phyloP scores from a whole-genome alignment of 2,329 filamentous ascomycete genomes.

The Diaporthe caulivora region DNA sequence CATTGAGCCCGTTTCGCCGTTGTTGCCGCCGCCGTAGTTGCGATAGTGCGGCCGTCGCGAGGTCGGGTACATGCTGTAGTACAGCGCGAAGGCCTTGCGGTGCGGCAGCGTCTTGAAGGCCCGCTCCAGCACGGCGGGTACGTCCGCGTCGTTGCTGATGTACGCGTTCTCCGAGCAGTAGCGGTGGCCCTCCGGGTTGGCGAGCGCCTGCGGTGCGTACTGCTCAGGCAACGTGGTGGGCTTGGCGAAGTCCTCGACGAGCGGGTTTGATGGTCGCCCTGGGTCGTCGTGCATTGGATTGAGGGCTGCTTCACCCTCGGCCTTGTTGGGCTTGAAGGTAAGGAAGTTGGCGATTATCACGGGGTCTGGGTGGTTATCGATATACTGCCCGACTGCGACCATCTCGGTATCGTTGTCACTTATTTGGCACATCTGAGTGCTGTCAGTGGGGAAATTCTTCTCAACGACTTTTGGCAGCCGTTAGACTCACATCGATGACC shows the following conservation, averaged over 20 bases:
- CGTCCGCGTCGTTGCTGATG: slow-evolving; percentile 59
- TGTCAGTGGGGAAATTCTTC: not conserved
- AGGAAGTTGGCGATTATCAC: slow-evolving; percentile 54
- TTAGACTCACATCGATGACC: slow-evolving; percentile 54
- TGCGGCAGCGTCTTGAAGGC: slow-evolving; percentile 62
- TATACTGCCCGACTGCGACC: slow-evolving; percentile 51
- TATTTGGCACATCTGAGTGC: slow-evolving; percentile 44
- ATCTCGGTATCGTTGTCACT: slow-evolving; percentile 56
- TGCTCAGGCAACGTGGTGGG: slow-evolving; percentile 55
- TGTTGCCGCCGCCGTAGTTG: not conserved
- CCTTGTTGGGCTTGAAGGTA: slow-evolving; percentile 54
- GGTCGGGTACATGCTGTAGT: slow-evolving; percentile 64
- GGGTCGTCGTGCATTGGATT: slow-evolving; percentile 49
- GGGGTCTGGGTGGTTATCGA: slow-evolving; percentile 46
- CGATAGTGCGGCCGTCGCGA: slow-evolving; percentile 50
- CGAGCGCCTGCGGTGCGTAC: slow-evolving; percentile 56
- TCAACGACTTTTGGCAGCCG: not conserved
- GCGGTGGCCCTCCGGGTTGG: slow-evolving; percentile 62
- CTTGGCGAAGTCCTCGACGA: slow-evolving; percentile 53
- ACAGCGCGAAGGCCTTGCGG: slow-evolving; percentile 59
- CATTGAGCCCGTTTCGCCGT: slow-evolving; percentile 56
- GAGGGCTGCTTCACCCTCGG: slow-evolving; percentile 52
- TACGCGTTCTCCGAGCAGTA: slow-evolving; percentile 66
- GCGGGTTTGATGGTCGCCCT: slow-evolving; percentile 51
- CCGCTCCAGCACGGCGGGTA: slow-evolving; percentile 56